A percentile compares a stretch with the other conserved stretches of the same genome.
These are phyloP conservation scores for Tricholoma hemisulphureum DNA, from an alignment of 768 basidiomycete genomes.

Conservation along the genomic window DNA sequence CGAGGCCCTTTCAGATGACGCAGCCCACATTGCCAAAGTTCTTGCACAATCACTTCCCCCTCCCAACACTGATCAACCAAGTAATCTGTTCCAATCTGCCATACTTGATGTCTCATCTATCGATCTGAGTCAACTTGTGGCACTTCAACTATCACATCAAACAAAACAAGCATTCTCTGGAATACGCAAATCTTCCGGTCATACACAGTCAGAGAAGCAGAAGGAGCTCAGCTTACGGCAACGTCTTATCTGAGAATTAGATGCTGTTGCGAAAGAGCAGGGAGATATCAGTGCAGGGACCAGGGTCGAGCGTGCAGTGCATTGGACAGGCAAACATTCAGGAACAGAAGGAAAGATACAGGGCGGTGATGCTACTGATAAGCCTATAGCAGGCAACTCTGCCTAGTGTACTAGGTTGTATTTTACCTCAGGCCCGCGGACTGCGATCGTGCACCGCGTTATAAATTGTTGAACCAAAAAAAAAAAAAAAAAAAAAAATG, in stretches of 20 bases:
- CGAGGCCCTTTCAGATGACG: constrained; percentile 2
- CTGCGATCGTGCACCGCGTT: too few relatives aligned
- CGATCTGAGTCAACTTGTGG: neutral
- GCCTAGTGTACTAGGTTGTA: too few relatives aligned
- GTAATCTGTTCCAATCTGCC: neutral
- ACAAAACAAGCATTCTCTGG: constrained; percentile 5
- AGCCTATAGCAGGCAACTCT: constrained; percentile 8
- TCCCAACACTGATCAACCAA: neutral
- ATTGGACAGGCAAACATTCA: constrained; percentile 2
- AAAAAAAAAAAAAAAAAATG: too few relatives aligned
- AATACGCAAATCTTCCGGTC: neutral
- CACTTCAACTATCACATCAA: neutral
- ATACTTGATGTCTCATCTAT: neutral
- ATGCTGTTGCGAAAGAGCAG: constrained; percentile 9
- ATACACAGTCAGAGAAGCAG: neutral
- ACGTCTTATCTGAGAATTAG: constrained; percentile 8
- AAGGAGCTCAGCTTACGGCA: neutral
- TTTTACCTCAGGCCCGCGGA: too few relatives aligned
- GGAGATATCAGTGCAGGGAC: constrained; percentile 8
- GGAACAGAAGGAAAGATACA: constrained; percentile 9
- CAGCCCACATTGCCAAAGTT: neutral
- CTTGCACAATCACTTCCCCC: neutral
- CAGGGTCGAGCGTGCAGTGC: constrained; percentile 1
- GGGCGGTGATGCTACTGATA: constrained; percentile 5
- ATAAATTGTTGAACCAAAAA: too few relatives aligned